These are phyloP conservation scores for Carex arenaria DNA, from an alignment of 202 grass and related monocot species.

Conservation along the genomic window DNA sequence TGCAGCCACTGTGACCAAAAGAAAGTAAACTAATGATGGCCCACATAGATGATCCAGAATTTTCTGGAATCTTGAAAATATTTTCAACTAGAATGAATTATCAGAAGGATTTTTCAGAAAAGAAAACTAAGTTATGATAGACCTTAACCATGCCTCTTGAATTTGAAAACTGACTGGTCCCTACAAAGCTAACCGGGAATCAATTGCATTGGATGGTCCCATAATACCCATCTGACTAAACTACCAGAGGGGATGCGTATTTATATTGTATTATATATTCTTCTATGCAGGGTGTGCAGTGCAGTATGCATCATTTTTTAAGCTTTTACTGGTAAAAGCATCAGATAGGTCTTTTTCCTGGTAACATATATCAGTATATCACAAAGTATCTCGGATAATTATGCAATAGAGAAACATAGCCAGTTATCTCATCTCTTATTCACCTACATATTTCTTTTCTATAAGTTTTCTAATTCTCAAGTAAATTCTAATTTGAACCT, in stretches of 20 bases:
- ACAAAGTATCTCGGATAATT: neutral
- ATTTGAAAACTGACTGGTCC: neutral
- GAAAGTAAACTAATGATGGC: too few species aligned
- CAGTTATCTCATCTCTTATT: neutral
- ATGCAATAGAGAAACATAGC: neutral
- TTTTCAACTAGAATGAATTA: too few species aligned
- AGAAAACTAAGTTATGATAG: too few species aligned
- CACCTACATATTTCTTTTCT: neutral
- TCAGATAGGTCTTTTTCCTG: neutral
- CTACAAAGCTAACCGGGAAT: neutral
- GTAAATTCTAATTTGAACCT: neutral
- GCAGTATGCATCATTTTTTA: neutral
- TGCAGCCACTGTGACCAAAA: neutral
- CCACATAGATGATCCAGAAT: too few species aligned
- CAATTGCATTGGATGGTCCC: too few species aligned
- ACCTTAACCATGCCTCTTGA: neutral
- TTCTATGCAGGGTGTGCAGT: neutral
- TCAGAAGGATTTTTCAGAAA: too few species aligned
- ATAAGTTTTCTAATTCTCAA: neutral
- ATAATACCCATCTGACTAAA: neutral
- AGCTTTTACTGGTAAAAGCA: neutral
- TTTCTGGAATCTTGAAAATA: too few species aligned
- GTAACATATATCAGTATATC: neutral
- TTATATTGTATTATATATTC: neutral
- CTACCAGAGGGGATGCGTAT: neutral